These are phyloP conservation scores for Aspergillus sclerotioniger DNA, from an alignment of 495 filamentous ascomycete species.

Conservation along the genomic window DNA sequence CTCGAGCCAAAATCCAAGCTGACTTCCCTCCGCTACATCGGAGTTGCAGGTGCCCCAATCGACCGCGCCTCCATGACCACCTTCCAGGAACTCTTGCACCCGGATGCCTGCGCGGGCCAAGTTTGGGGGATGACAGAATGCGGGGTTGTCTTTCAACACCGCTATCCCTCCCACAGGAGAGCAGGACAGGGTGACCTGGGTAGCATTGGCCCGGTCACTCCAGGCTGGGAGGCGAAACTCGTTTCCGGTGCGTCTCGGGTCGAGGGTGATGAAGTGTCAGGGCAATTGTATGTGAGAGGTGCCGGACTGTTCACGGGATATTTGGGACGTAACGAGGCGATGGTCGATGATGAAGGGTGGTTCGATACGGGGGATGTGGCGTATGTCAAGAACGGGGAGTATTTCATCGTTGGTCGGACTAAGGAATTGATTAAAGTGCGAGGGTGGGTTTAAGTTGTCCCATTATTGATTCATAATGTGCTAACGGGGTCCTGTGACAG, in stretches of 20 bases:
- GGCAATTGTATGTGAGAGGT: constrained; percentile 35
- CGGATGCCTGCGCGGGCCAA: not conserved
- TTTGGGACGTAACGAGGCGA: constrained; percentile 37
- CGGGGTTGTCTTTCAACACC: not conserved
- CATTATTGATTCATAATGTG: not conserved
- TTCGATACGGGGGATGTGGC: constrained; percentile 45
- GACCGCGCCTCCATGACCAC: not conserved
- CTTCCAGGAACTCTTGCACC: not conserved
- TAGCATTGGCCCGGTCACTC: not conserved
- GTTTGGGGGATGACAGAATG: constrained; percentile 5
- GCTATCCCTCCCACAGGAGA: not conserved
- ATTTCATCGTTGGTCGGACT: constrained; percentile 49
- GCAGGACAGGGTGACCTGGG: not conserved
- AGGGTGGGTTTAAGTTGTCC: not conserved
- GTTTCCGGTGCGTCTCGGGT: not conserved
- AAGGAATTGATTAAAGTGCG: constrained; percentile 38
- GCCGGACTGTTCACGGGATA: constrained; percentile 41
- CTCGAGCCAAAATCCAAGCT: not conserved
- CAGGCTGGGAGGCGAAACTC: not conserved
- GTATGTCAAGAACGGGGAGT: constrained; percentile 26
- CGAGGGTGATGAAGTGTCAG: not conserved
- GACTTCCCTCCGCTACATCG: not conserved
- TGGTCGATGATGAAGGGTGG: constrained; percentile 40
- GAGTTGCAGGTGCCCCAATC: constrained; percentile 5
- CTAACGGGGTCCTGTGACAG: constrained; percentile 25